Base-by-base conservation (phyloP, 2,329 filamentous ascomycete species). In the Arthrobotrys entomopaga region DNA sequence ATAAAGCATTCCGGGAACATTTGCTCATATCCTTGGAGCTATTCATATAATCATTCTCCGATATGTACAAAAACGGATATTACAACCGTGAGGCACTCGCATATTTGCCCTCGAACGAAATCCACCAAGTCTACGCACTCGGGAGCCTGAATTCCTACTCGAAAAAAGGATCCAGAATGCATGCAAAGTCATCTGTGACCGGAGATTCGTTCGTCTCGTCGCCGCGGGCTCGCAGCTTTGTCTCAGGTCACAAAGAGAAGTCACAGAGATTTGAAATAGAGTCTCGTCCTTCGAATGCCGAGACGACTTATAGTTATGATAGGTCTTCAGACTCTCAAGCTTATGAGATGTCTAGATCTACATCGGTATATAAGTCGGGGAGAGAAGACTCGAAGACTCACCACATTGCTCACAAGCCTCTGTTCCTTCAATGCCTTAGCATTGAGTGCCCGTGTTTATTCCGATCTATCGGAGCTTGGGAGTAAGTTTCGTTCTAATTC, bases 361-460 rank as follows among this genome's bases (percentile, higher is more conserved):
- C 29, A 34, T 34, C 29, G 10, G 29, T 10, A 34, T 34, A 34
- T 34, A 34, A 34, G 29, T 34, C 5, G 29, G 29, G 29, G 29
- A 5, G 29, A 8, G 29, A 34, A 34, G 29, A 34, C 29, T 34
- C 29, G 7, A 40, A 10, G 8, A 16, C 22, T 40, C 26, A 8
- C 19, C n/a, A 8, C 38, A 15, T 10, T 61, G 1, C 15, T n/a
- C 10, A 20, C 38, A 26, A 49, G 10, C 46, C 64, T 3, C 46
- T 43, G 2, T 67, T 67, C 48, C 64, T 67, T 6, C 64, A 67
- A 38, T 67, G 64, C 19, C 54, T 59, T 3, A 53, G 38, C 29
- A 15, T 59, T 8, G 54, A 56, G 13, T 67, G 64, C 43, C 53
- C 53, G 46, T 67, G 16, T 10, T 26, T 67, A 11, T 59, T 59